Percentiles rank a stretch among this genome's conserved stretches.
phyloP scores from a whole-genome alignment of 306 rosid genomes.

The Citrullus amarus region DNA sequence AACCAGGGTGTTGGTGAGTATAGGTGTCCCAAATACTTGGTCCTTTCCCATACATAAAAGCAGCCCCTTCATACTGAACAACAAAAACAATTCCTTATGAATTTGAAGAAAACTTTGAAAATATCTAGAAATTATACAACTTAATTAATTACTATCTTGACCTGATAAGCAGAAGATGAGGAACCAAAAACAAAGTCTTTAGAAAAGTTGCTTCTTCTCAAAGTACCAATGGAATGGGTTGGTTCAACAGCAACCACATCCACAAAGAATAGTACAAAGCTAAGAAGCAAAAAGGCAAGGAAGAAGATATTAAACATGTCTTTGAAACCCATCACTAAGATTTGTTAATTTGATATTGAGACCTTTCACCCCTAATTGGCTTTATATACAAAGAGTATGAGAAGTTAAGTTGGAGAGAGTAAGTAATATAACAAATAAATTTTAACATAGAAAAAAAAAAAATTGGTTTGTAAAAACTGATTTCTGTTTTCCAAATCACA shows the following conservation, averaged over 20 bases:
- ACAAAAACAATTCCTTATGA: too few relatives aligned
- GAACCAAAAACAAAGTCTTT: conserved; percentile 15
- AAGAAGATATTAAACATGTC: neutral
- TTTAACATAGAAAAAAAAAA: too few relatives aligned
- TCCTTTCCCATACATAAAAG: conserved; percentile 1
- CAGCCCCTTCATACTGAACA: conserved; percentile 27
- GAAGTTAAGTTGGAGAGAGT: too few relatives aligned
- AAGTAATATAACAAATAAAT: too few relatives aligned
- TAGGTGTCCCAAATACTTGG: conserved; percentile 24
- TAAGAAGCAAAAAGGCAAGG: neutral
- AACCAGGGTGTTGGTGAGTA: conserved; percentile 24
- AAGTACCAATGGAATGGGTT: neutral
- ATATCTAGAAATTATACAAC: too few relatives aligned
- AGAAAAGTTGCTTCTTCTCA: conserved; percentile 11
- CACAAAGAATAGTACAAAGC: neutral
- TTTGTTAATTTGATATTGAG: too few relatives aligned
- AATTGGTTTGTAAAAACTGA: too few relatives aligned
- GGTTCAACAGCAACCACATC: neutral
- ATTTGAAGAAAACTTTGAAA: too few relatives aligned
- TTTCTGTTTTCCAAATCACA: too few relatives aligned
- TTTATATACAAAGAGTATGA: too few relatives aligned
- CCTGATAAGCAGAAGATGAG: conserved; percentile 22
- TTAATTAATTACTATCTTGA: neutral
- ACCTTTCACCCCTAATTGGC: too few relatives aligned
- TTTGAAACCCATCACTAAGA: neutral